Evolutionary conservation across 148 eudicot species (phyloP), one percentile per base, ranked within the genome.

Genomic region (Rhododendron molle): DNA sequence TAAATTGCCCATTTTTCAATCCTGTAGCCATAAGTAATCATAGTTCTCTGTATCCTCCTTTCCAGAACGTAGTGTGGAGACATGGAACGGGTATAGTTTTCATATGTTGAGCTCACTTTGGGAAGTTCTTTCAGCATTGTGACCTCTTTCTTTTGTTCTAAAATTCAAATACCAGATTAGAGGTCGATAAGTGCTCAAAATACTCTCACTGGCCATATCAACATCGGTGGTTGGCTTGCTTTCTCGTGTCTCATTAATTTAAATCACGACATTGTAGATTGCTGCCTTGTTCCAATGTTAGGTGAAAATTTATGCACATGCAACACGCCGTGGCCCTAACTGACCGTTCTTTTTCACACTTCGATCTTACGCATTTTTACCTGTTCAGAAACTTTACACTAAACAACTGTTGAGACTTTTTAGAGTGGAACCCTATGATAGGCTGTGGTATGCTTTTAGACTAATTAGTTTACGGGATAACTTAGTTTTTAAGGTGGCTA

Each of bases 201-300:
- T 40, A 50, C 3, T 12, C 56, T 50, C 56, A 50, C 16, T 16
- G 6, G 23, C 21, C 60, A 47, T 8, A 47, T 47, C 50, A 47
- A 10, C 50, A 47, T 47, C 13, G 50, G 12, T 56, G 21, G 60
- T 23, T 67, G 36, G 77, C 11, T 30, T 46, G 65, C 52, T 79
- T 5, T 49, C 76, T 49, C 62, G 21, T 85, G 76, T 21, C 84
- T 69, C 79, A 40, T 40, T 40, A 40, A 11, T 85, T 44, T 85
- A 52, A 67, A 67, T 18, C 84, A 26, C 15, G 40, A 40, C 23
- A 50, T 2, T 80, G 11, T 28, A 44, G 62, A 44, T 65, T 20
- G 52, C 84, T 82, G 44, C 44, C 44, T 40, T 40, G 44, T 40
- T 40, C 44, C 44, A 40, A 7, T 40, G 44, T 40, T 40, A 6